Percentiles rank a stretch among this genome's conserved stretches.
phyloP scores from a whole-genome alignment of 1,284 basidiomycete species.

The Puccinia hordei region DNA sequence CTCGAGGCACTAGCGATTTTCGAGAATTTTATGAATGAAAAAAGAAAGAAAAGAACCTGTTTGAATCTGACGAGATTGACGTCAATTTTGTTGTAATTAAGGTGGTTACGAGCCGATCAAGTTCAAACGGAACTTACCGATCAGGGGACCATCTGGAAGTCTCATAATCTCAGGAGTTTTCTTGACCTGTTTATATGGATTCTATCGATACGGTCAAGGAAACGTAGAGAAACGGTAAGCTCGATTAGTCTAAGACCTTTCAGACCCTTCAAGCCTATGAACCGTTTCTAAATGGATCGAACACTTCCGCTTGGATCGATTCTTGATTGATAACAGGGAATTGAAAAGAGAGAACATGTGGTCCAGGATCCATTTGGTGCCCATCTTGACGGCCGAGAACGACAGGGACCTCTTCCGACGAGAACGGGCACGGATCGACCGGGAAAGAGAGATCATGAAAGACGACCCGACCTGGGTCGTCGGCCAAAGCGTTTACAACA shows the following conservation, averaged over 20 bases:
- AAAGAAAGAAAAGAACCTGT: background rate
- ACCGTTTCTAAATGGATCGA: too few species aligned
- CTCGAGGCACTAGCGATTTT: background rate
- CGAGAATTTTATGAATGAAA: background rate
- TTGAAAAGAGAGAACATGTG: slow-evolving; percentile 88
- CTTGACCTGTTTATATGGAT: slow-evolving; percentile 84
- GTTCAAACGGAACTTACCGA: slow-evolving; percentile 94
- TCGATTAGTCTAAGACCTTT: too few species aligned
- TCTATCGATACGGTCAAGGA: slow-evolving; percentile 85
- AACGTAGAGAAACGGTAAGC: slow-evolving; percentile 89
- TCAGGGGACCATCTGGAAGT: slow-evolving; percentile 84
- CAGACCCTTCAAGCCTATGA: too few species aligned
- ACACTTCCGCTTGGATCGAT: too few species aligned
- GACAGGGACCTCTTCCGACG: slow-evolving; percentile 88
- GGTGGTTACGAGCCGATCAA: slow-evolving; percentile 90
- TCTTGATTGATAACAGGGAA: slow-evolving; percentile 68
- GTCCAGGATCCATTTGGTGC: slow-evolving; percentile 93
- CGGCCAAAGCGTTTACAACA: slow-evolving; percentile 47
- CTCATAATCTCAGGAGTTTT: slow-evolving; percentile 82
- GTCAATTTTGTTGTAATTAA: slow-evolving; percentile 26
- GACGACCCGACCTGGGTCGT: slow-evolving; percentile 79
- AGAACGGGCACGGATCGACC: slow-evolving; percentile 72
- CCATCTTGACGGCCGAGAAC: slow-evolving; percentile 84
- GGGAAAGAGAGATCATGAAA: slow-evolving; percentile 94
- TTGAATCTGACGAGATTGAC: background rate